Percentiles rank a stretch among this genome's conserved stretches.
Conservation (phyloP, 768 basidiomycete genomes). For the Pluteus cervinus region DNA sequence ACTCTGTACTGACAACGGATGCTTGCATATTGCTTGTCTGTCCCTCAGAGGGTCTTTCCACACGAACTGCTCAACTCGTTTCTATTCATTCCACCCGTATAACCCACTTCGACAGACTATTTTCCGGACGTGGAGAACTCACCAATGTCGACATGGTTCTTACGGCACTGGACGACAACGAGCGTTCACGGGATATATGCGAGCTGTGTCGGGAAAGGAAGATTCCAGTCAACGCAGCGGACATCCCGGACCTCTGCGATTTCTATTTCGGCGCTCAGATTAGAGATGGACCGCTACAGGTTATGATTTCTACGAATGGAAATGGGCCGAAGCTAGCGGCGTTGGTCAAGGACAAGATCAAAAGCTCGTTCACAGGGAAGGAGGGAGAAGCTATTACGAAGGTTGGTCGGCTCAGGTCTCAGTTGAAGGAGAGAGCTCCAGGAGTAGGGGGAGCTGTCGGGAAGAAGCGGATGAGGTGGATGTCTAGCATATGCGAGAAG, state of each 20-base stretch:
- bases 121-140: conserved; percentile 60
- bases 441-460: conserved; percentile 78
- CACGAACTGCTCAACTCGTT: conserved; percentile 50
- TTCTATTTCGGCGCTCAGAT: conserved; percentile 98
- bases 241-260: conserved; percentile 93
- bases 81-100: conserved; percentile 44
- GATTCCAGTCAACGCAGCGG: conserved; percentile 93
- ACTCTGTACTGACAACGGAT: conserved; percentile 77
- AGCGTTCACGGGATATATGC: conserved; percentile 67
- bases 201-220: conserved; percentile 54
- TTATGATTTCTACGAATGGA: conserved; percentile 95
- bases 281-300: conserved; percentile 83
- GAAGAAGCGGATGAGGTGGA: conserved; percentile 86
- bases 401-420: conserved; percentile 68
- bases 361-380: conserved; percentile 58
- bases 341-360: conserved; percentile 66
- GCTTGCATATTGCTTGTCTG: conserved; percentile 74
- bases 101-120: conserved; percentile 66
- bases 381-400: conserved; percentile 76
- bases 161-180: conserved; percentile 85
- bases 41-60: conserved; percentile 61
- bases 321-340: conserved; percentile 88
- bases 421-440: conserved; percentile 73
- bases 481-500: conserved; percentile 76
- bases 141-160: conserved; percentile 79